Conservation (phyloP, 2,329 filamentous ascomycete species). For the Rutstroemia sp. region DNA sequence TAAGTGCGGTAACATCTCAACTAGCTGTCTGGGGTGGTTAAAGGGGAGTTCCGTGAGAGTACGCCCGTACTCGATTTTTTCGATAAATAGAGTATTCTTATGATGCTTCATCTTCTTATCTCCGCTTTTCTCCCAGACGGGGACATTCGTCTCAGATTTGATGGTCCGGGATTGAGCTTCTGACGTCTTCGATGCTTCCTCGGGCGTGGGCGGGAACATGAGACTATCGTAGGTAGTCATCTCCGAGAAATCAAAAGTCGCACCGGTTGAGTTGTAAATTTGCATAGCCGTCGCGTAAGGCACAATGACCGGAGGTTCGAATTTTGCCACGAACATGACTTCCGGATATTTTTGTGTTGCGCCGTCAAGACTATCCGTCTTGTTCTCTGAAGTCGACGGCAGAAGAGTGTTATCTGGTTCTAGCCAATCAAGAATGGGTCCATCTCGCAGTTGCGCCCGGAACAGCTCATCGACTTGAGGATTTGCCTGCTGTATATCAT, state of each 20-base stretch:
- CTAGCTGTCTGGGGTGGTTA: conserved; percentile 67
- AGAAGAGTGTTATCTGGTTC: conserved; percentile 61
- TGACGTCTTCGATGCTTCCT: conserved; percentile 43
- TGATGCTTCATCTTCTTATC: conserved; percentile 32
- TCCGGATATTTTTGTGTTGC: conserved; percentile 57
- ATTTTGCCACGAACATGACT: conserved; percentile 65
- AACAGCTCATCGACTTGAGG: conserved; percentile 38
- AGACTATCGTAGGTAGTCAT: conserved; percentile 41
- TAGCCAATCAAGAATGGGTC: conserved; percentile 57
- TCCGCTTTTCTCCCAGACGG: conserved; percentile 30
- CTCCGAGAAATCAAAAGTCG: conserved; percentile 50
- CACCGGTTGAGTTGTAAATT: conserved; percentile 51
- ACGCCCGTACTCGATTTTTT: conserved; percentile 66
- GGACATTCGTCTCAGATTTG: conserved; percentile 39
- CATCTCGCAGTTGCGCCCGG: conserved; percentile 25
- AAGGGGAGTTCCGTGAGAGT: conserved; percentile 64
- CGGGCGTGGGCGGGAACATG: conserved; percentile 40
- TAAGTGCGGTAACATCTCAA: conserved; percentile 65
- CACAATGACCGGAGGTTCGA: conserved; percentile 67
- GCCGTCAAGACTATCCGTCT: conserved; percentile 46
- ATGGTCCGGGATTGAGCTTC: conserved; percentile 46
- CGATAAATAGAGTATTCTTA: conserved; percentile 57
- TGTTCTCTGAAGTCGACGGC: conserved; percentile 34
- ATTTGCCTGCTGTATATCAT: conserved; percentile 52
- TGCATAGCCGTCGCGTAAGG: conserved; percentile 56